These are phyloP conservation scores for Fusarium sarcochroum DNA, from an alignment of 2,329 filamentous ascomycete genomes.

Conservation along the genomic window DNA sequence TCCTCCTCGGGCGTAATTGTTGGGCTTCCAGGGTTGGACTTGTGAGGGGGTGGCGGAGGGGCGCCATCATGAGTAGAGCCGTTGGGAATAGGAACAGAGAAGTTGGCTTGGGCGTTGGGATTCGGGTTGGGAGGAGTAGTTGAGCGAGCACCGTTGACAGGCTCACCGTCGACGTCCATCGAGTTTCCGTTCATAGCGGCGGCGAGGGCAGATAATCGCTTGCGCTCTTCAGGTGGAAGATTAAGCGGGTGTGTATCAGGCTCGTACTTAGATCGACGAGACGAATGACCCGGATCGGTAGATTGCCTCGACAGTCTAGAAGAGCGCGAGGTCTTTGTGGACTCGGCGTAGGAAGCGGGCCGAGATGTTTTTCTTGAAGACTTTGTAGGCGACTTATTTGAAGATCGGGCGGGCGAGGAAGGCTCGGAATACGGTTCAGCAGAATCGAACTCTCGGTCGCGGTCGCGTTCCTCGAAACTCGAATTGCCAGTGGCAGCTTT, in stretches of 20 bases:
- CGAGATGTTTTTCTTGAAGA: constrained; percentile 52
- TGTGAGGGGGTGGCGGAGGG: constrained; percentile 80
- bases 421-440: constrained; percentile 56
- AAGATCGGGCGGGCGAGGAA: constrained; percentile 53
- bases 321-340: constrained; percentile 55
- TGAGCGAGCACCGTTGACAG: constrained; percentile 59
- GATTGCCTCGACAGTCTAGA: constrained; percentile 64
- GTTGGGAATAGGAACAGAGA: constrained; percentile 67
- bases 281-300: constrained; percentile 61
- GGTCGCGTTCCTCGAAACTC: constrained; percentile 54
- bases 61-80: constrained; percentile 60
- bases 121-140: constrained; percentile 65
- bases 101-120: constrained; percentile 59
- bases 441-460: constrained; percentile 45
- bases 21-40: constrained; percentile 73
- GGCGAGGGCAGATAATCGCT: constrained; percentile 79
- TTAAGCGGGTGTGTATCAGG: constrained; percentile 89
- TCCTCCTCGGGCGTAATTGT: constrained; percentile 74
- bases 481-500: constrained; percentile 55
- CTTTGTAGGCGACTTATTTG: constrained; percentile 53
- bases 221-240: constrained; percentile 88
- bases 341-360: constrained; percentile 51
- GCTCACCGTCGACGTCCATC: constrained; percentile 84
- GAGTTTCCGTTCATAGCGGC: constrained; percentile 71
- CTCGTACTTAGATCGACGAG: constrained; percentile 69